Percentiles rank a stretch among this genome's conserved stretches.
phyloP scores from a whole-genome alignment of 306 rosid genomes.

The Malus orientalis region DNA sequence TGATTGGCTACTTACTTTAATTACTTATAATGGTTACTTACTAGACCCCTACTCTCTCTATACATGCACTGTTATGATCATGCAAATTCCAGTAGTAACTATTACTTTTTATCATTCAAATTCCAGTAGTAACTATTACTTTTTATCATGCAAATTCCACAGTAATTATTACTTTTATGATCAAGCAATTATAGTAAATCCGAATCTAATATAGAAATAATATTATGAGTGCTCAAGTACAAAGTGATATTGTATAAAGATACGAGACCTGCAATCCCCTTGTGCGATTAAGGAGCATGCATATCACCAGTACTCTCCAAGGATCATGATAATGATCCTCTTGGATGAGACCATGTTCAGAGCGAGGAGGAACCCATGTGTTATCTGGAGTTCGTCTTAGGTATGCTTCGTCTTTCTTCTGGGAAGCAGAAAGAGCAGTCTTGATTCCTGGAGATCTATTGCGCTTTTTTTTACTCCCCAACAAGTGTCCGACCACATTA shows the following conservation, averaged over 20 bases:
- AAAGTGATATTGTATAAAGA: not conserved
- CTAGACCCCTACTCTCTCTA: not conserved
- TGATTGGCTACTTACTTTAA: not conserved
- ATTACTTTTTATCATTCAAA: no score
- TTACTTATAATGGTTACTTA: not conserved
- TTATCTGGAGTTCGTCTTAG: constrained; percentile 38
- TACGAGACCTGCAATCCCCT: constrained; percentile 40
- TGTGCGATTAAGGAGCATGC: constrained; percentile 60
- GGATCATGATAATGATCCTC: constrained; percentile 61
- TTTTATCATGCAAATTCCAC: no score
- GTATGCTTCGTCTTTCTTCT: constrained; percentile 48
- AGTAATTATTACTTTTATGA: no score
- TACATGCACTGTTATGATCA: not conserved
- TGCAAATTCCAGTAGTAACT: no score
- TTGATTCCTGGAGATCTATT: not conserved
- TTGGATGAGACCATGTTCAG: constrained; percentile 45
- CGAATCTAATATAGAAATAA: not conserved
- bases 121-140: no score
- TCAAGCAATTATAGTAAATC: not conserved
- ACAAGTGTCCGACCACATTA: not conserved
- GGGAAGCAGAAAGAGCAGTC: constrained; percentile 16
- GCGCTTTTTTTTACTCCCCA: not conserved
- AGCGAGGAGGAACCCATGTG: constrained; percentile 65
- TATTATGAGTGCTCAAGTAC: not conserved
- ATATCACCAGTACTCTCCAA: constrained; percentile 69